Percentiles rank a stretch among this genome's conserved stretches.
These are phyloP conservation scores for Beauveria rudraprayagi DNA, from an alignment of 2,329 filamentous ascomycete species.

Conservation along the genomic window DNA sequence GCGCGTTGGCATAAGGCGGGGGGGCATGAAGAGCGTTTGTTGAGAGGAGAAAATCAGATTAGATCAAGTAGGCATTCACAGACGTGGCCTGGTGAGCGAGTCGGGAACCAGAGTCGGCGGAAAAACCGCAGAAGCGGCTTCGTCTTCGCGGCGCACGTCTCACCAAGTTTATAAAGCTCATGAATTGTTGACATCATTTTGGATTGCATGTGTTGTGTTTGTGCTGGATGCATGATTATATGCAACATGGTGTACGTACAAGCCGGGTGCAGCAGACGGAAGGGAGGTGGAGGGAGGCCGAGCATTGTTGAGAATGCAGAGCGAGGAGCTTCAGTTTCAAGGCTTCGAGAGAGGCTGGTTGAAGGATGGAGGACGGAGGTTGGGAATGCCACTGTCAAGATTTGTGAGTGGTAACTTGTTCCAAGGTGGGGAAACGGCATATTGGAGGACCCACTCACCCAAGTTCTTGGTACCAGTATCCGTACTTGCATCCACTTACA, in stretches of 20 bases:
- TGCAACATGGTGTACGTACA: slow-evolving; percentile 11
- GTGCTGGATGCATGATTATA: not conserved
- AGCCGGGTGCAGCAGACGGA: not conserved
- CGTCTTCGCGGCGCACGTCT: slow-evolving; percentile 29
- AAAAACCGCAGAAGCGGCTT: slow-evolving; percentile 37
- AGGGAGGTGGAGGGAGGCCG: not conserved
- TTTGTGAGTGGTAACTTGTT: too few species aligned
- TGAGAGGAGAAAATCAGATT: slow-evolving; percentile 41
- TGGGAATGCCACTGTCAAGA: too few species aligned
- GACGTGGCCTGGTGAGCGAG: slow-evolving; percentile 20
- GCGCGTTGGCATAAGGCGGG: slow-evolving; percentile 15
- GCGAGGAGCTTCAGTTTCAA: too few species aligned
- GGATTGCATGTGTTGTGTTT: not conserved
- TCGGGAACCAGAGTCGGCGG: slow-evolving; percentile 37
- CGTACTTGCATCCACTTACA: too few species aligned
- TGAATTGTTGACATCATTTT: slow-evolving; percentile 33
- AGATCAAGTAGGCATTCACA: slow-evolving; percentile 52
- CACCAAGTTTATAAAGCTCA: slow-evolving; percentile 26
- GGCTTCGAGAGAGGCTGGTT: too few species aligned
- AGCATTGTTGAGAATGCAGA: too few species aligned
- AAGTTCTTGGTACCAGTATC: too few species aligned
- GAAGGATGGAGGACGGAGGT: too few species aligned
- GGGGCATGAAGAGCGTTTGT: slow-evolving; percentile 9
- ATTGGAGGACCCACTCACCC: too few species aligned
- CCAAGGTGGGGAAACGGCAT: too few species aligned